Base-by-base conservation (phyloP, 176 grass and related monocot species). In the Cenchrus fungigraminus region DNA sequence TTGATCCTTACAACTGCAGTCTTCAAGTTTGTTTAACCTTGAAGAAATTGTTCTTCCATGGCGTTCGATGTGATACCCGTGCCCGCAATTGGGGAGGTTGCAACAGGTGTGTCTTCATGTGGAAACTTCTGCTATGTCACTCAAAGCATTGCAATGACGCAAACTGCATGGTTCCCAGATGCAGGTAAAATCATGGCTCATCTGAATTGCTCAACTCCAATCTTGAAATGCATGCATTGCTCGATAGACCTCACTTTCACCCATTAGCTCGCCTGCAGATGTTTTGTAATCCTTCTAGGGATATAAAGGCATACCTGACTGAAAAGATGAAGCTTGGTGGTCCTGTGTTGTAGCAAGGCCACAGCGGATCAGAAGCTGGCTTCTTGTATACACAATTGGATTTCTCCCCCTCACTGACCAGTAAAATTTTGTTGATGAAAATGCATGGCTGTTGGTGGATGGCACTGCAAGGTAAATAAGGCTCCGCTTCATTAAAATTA, bases 21-120 rank as follows among this genome's bases (percentile, higher is more conserved):
- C 82, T 63, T 40, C 40, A 64, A 87, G 78, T 58, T 9, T 98
- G 96, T 79, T 14, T 83, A 70, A 75, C 47, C 55, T 56, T 95
- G 72, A 98, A 95, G 81, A 79, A 63, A 73, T 80, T 95, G 75
- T 98, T 98, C 86, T 86, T 49, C 77, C 96, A 98, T 83, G 88
- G 93, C 50, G 91, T 80, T 67, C 60, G 59, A 83, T 98, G 96
- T 87, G 76, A 85, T 15, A 82, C 71, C 16, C 87, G 80, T 57
- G 83, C 28, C 53, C 70, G 68, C 25, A 61, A 68, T 17, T 46
- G 1, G 46, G 85, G 91, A 55, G 96, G 91, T 78, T 98, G 96
- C 78, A 29, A 6, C 19, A 76, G 60, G 29, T 98, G 96, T 86
- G 86, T 81, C 3, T 91, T 88, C 71, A 89, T 98, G 78, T 98